A percentile compares a stretch with the other conserved stretches of the same genome.
phyloP scores from a whole-genome alignment of 2,329 filamentous ascomycete genomes.

The Sphaerulina vaccinii region DNA sequence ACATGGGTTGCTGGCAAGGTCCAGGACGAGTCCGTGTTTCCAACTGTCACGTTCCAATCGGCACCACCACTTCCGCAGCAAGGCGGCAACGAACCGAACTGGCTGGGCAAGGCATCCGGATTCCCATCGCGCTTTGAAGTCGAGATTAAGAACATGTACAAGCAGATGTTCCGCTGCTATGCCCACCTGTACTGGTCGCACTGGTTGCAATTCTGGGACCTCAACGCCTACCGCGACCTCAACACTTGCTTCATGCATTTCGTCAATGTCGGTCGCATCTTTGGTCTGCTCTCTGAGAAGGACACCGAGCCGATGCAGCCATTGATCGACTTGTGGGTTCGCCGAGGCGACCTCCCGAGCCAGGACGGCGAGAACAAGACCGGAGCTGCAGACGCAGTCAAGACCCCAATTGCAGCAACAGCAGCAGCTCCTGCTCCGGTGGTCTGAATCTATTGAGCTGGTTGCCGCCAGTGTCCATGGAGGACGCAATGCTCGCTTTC shows the following conservation, averaged over 20 bases:
- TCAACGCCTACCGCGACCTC: slow-evolving; percentile 50
- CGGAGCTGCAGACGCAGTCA: slow-evolving; percentile 11
- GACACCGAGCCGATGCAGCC: slow-evolving; percentile 96
- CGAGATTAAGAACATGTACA: slow-evolving; percentile 72
- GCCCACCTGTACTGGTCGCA: slow-evolving; percentile 54
- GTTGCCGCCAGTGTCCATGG: not conserved
- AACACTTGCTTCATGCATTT: slow-evolving; percentile 57
- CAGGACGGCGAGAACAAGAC: slow-evolving; percentile 9
- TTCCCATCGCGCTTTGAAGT: slow-evolving; percentile 56
- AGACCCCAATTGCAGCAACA: slow-evolving; percentile 10
- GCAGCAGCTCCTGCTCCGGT: slow-evolving; percentile 10
- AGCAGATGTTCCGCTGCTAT: slow-evolving; percentile 57
- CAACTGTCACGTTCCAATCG: slow-evolving; percentile 74
- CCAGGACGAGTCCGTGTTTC: slow-evolving; percentile 84
- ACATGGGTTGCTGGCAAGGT: slow-evolving; percentile 97
- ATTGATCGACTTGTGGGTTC: slow-evolving; percentile 86
- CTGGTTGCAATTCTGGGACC: slow-evolving; percentile 53
- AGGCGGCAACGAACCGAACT: slow-evolving; percentile 58
- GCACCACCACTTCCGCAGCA: slow-evolving; percentile 49
- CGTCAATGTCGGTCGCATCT: slow-evolving; percentile 69
- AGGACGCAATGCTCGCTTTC: not conserved
- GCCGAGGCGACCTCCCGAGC: slow-evolving; percentile 77
- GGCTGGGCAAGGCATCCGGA: slow-evolving; percentile 87
- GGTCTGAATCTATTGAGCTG: not conserved
- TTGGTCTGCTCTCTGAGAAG: slow-evolving; percentile 74